A percentile compares a stretch with the other conserved stretches of the same genome.
Conservation (phyloP, 495 filamentous ascomycete species). For the Aspergillus cristatus region DNA sequence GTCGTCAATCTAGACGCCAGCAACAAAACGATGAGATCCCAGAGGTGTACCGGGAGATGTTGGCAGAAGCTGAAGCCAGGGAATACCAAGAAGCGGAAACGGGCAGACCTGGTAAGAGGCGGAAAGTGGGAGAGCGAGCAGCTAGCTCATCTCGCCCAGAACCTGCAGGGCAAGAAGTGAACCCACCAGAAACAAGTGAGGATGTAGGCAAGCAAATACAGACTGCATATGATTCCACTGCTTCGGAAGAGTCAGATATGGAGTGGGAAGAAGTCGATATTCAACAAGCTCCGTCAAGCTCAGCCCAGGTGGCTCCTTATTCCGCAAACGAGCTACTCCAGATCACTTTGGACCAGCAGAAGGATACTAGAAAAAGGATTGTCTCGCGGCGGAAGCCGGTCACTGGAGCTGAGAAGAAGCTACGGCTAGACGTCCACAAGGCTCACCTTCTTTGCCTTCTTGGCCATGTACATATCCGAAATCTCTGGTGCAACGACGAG, state of each 20-base stretch:
- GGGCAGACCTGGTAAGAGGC: conserved; percentile 35
- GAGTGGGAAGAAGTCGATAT: conserved; percentile 68
- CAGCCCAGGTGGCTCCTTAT: conserved; percentile 13
- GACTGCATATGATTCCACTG: conserved; percentile 35
- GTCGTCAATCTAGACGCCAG: conserved; percentile 7
- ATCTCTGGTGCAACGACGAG: conserved; percentile 81
- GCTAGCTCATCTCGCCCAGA: conserved; percentile 8
- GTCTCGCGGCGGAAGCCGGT: conserved; percentile 48
- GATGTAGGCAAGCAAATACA: conserved; percentile 21
- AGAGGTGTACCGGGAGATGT: conserved; percentile 58
- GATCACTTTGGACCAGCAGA: conserved; percentile 47
- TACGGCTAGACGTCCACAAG: conserved; percentile 74
- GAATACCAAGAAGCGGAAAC: conserved; percentile 21
- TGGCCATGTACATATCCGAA: conserved; percentile 62
- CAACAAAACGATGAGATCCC: conserved; percentile 26
- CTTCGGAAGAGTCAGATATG: conserved; percentile 50
- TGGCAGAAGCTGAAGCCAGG: conserved; percentile 49
- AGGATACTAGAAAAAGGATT: conserved; percentile 26
- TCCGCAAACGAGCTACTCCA: conserved; percentile 37
- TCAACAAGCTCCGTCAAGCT: conserved; percentile 23
- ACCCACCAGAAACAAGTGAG: conserved; percentile 4
- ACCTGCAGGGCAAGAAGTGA: conserved; percentile 5
- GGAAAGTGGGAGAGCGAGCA: conserved; percentile 26
- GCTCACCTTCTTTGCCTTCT: conserved; percentile 75
- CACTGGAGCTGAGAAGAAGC: conserved; percentile 58